phyloP scores from a whole-genome alignment of 106 monocot species.

The Hemerocallis citrina region DNA sequence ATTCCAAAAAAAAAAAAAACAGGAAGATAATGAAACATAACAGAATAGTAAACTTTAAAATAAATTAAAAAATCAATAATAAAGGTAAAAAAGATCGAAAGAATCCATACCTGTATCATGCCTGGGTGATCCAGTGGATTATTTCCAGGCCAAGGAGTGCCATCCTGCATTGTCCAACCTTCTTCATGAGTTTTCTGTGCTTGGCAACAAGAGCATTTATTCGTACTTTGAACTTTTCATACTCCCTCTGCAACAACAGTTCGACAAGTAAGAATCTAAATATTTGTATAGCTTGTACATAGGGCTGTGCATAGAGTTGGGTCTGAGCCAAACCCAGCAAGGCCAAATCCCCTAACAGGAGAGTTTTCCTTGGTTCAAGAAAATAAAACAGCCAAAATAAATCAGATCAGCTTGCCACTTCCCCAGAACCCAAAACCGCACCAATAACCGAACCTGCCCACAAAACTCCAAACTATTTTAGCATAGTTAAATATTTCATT shows the following conservation, averaged over 20 bases:
- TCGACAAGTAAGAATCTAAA: too few species aligned
- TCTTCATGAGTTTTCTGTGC: conserved; percentile 87
- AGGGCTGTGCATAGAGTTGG: too few species aligned
- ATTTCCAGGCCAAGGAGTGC: conserved; percentile 93
- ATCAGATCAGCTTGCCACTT: not conserved
- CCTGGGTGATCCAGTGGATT: conserved; percentile 91
- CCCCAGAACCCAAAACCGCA: too few species aligned
- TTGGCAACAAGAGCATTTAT: conserved; percentile 93
- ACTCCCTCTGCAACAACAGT: conserved; percentile 51
- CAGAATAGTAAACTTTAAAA: not conserved
- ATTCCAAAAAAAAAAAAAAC: not conserved
- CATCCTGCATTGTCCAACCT: conserved; percentile 95
- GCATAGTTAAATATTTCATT: too few species aligned
- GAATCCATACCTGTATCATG: conserved; percentile 69
- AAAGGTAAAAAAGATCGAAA: not conserved
- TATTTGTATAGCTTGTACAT: not conserved
- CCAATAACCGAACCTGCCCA: too few species aligned
- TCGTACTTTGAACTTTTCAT: conserved; percentile 84
- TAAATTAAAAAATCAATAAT: too few species aligned
- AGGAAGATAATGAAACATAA: too few species aligned
- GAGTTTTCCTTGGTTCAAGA: too few species aligned
- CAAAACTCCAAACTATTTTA: too few species aligned
- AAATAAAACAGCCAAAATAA: too few species aligned
- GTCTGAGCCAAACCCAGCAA: too few species aligned
- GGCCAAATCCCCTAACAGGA: too few species aligned